A percentile compares a stretch with the other conserved stretches of the same genome.
These are phyloP conservation scores for Colletotrichum horii DNA, from an alignment of 2,329 filamentous ascomycete genomes.

Conservation along the genomic window DNA sequence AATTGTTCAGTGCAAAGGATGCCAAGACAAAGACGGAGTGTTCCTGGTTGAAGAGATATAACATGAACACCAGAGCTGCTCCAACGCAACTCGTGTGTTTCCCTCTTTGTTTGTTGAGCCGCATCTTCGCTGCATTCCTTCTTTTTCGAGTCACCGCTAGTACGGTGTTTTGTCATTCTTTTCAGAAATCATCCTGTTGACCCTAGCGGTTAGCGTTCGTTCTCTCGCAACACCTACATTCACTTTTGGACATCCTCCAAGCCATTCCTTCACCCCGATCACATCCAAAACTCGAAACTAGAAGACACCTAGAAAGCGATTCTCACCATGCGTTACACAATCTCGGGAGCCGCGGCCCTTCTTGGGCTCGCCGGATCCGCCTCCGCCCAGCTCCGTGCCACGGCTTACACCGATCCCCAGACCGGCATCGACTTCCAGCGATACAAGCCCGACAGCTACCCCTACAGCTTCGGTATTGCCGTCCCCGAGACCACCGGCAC, in stretches of 20 bases:
- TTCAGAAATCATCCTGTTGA: neutral
- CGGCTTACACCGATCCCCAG: slow-evolving; percentile 43
- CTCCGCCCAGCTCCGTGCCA: slow-evolving; percentile 25
- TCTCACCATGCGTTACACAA: slow-evolving; percentile 18
- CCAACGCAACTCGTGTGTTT: neutral
- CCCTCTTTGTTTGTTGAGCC: neutral
- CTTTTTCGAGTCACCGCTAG: slow-evolving; percentile 12
- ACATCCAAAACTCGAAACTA: neutral
- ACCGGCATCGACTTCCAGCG: slow-evolving; percentile 43
- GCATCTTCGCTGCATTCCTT: slow-evolving; percentile 8
- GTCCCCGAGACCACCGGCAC: slow-evolving; percentile 51
- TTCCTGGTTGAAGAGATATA: neutral
- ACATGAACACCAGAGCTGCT: neutral
- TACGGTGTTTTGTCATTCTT: slow-evolving; percentile 16
- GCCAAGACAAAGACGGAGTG: neutral
- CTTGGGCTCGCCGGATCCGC: slow-evolving; percentile 27
- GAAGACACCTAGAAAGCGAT: neutral
- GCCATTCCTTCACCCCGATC: neutral
- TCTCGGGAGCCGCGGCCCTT: slow-evolving; percentile 16
- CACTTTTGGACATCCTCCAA: neutral
- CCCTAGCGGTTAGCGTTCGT: slow-evolving; percentile 14
- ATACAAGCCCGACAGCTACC: slow-evolving; percentile 25
- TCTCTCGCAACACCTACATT: neutral
- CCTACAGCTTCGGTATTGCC: slow-evolving; percentile 55
- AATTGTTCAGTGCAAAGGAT: neutral